A percentile compares a stretch with the other conserved stretches of the same genome.
Evolutionary conservation across 2,329 filamentous ascomycete species (phyloP).

Genomic region (Didymella pinodella): DNA sequence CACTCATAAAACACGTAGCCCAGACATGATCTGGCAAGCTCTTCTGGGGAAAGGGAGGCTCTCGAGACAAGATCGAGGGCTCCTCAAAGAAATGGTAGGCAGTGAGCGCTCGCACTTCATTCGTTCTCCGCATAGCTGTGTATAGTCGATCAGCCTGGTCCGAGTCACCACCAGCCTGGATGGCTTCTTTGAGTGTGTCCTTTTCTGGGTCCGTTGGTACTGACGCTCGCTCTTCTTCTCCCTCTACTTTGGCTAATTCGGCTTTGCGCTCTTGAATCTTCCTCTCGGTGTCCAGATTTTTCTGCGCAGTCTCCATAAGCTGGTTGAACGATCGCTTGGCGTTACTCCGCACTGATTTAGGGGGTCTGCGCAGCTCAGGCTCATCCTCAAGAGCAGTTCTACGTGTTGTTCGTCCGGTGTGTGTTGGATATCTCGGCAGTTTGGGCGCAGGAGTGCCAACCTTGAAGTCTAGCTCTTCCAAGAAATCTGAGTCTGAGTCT

Average conservation of each 20-base stretch:
- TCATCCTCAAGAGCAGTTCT: slow-evolving; percentile 19
- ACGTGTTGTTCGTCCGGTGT: slow-evolving; percentile 23
- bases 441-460: slow-evolving; percentile 21
- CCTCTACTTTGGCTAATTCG: slow-evolving; percentile 33
- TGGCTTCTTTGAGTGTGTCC: slow-evolving; percentile 36
- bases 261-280: slow-evolving; percentile 39
- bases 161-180: slow-evolving; percentile 77
- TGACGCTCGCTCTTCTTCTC: slow-evolving; percentile 24
- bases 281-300: slow-evolving; percentile 36
- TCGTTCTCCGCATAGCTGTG: slow-evolving; percentile 67
- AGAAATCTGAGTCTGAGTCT: slow-evolving; percentile 71
- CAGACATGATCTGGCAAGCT: slow-evolving; percentile 45
- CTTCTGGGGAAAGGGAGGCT: slow-evolving; percentile 25
- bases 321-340: slow-evolving; percentile 30
- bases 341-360: slow-evolving; percentile 24
- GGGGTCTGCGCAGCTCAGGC: slow-evolving; percentile 34
- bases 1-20: slow-evolving; percentile 45
- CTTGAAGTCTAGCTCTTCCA: slow-evolving; percentile 59
- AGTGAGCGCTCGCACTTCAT: slow-evolving; percentile 62
- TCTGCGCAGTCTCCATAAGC: slow-evolving; percentile 37
- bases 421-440: slow-evolving; percentile 17
- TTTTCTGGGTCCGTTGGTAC: slow-evolving; percentile 30
- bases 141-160: slow-evolving; percentile 63
- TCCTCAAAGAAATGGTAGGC: slow-evolving; percentile 64
- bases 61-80: slow-evolving; percentile 6